phyloP scores from a whole-genome alignment of 2,329 filamentous ascomycete genomes.

The Alternaria dauci region DNA sequence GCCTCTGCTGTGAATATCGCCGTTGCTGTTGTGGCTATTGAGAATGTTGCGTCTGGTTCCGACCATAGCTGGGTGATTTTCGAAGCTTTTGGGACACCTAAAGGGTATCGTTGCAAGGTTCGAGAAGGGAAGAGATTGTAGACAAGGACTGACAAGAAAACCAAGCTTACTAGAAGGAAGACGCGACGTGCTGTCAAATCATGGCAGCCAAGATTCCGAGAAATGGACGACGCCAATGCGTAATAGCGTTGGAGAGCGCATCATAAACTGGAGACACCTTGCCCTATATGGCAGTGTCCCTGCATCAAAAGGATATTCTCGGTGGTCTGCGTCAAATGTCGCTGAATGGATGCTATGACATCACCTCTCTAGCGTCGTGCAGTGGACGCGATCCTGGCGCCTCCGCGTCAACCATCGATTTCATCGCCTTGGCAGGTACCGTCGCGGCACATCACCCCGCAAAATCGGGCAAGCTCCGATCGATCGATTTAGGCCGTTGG shows the following conservation, averaged over 20 bases:
- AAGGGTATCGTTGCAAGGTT: no score
- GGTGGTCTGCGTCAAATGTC: conserved; percentile 5
- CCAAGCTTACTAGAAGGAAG: conserved; percentile 9
- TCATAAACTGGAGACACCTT: conserved; percentile 20
- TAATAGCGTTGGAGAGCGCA: conserved; percentile 21
- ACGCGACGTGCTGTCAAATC: conserved; percentile 15
- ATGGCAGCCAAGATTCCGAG: conserved; percentile 6
- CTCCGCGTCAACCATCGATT: conserved; percentile 1
- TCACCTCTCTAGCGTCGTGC: conserved; percentile 20
- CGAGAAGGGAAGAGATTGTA: neutral
- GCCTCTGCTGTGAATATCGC: conserved; percentile 11
- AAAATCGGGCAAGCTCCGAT: neutral
- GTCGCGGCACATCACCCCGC: neutral
- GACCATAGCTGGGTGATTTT: conserved; percentile 29
- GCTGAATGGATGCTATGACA: conserved; percentile 17
- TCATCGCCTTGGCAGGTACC: conserved; percentile 28
- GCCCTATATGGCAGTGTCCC: conserved; percentile 13
- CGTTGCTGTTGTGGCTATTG: conserved; percentile 17
- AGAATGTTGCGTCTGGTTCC: conserved; percentile 31
- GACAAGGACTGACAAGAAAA: conserved; percentile 1
- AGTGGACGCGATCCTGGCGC: conserved; percentile 6
- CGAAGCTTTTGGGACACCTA: neutral
- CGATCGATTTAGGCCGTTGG: neutral
- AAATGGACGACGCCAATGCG: neutral
- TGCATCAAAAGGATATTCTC: conserved; percentile 20